Evolutionary conservation across 1,284 basidiomycete genomes (phyloP).

Genomic region (Ganoderma sinense): DNA sequence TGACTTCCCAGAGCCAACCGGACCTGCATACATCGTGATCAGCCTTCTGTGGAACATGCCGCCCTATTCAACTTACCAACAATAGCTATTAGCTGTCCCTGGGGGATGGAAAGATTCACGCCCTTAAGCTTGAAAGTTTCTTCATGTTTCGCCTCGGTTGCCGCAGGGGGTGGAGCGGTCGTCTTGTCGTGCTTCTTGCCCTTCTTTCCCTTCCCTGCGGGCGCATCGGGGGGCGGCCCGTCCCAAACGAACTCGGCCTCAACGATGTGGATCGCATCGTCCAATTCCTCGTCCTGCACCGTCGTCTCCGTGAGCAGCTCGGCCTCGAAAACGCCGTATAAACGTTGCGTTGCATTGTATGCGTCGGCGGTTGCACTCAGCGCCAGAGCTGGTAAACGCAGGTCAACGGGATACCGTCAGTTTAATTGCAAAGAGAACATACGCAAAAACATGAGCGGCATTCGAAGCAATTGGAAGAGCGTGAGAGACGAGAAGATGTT

Average conservation of each 20-base stretch:
- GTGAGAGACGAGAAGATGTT: slow-evolving; percentile 85
- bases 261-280: slow-evolving; percentile 69
- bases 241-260: slow-evolving; percentile 89
- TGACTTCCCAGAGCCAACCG: slow-evolving; percentile 69
- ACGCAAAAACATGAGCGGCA: slow-evolving; percentile 83
- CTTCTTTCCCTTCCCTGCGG: slow-evolving; percentile 46
- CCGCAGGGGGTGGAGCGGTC: slow-evolving; percentile 15
- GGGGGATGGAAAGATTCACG: slow-evolving; percentile 70
- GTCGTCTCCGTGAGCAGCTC: slow-evolving; percentile 72
- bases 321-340: slow-evolving; percentile 79
- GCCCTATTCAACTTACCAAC: slow-evolving; percentile 57
- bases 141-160: slow-evolving; percentile 40
- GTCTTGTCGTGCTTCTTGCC: slow-evolving; percentile 34
- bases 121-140: slow-evolving; percentile 64
- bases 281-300: slow-evolving; percentile 56
- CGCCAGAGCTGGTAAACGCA: slow-evolving; percentile 62
- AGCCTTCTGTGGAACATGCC: neutral
- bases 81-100: slow-evolving; percentile 80
- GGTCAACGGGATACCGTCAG: neutral
- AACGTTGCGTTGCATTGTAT: slow-evolving; percentile 73
- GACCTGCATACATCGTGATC: slow-evolving; percentile 28
- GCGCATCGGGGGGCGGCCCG: slow-evolving; percentile 64
- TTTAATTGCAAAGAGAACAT: slow-evolving; percentile 30
- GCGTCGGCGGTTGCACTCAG: slow-evolving; percentile 84
- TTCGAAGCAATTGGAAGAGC: slow-evolving; percentile 79